Conservation (phyloP, 2,329 filamentous ascomycete species). For the Furcasterigmium sp. region DNA sequence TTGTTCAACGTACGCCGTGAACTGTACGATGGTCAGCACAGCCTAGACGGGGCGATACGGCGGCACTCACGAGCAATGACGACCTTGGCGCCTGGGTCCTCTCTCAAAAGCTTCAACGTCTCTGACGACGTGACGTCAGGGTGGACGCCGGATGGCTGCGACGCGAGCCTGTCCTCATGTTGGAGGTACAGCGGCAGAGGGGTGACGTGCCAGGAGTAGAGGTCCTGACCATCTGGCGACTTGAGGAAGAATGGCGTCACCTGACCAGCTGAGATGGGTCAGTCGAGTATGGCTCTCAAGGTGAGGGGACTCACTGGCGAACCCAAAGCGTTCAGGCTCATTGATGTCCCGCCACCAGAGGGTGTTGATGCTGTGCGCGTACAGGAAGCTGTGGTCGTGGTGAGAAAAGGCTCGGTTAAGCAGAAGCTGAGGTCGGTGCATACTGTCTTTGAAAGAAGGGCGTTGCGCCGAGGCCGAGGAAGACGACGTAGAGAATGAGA, state of each 20-base stretch:
- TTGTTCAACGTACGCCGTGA: constrained; percentile 50
- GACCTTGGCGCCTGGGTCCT: constrained; percentile 58
- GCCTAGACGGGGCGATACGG: background rate
- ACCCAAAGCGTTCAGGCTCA: constrained; percentile 77
- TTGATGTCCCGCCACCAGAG: constrained; percentile 68
- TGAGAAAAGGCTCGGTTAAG: background rate
- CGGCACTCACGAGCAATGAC: constrained; percentile 55
- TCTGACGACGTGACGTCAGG: constrained; percentile 49
- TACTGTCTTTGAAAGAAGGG: constrained; percentile 78
- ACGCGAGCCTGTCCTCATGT: constrained; percentile 59
- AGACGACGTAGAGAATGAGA: constrained; percentile 60
- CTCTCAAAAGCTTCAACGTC: constrained; percentile 56
- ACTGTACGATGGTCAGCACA: constrained; percentile 32
- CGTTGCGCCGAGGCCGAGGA: constrained; percentile 60
- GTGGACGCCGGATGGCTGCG: constrained; percentile 42
- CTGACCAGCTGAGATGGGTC: constrained; percentile 61
- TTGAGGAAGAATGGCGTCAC: constrained; percentile 77
- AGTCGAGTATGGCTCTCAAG: background rate
- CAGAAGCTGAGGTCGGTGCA: too few relatives aligned
- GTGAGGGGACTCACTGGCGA: constrained; percentile 55
- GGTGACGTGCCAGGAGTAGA: constrained; percentile 90
- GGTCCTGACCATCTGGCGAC: constrained; percentile 68
- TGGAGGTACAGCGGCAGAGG: constrained; percentile 71
- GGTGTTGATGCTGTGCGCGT: constrained; percentile 75
- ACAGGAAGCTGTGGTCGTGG: constrained; percentile 59